Conservation (phyloP, 768 basidiomycete species). For the Boletus rubescentipes region DNA sequence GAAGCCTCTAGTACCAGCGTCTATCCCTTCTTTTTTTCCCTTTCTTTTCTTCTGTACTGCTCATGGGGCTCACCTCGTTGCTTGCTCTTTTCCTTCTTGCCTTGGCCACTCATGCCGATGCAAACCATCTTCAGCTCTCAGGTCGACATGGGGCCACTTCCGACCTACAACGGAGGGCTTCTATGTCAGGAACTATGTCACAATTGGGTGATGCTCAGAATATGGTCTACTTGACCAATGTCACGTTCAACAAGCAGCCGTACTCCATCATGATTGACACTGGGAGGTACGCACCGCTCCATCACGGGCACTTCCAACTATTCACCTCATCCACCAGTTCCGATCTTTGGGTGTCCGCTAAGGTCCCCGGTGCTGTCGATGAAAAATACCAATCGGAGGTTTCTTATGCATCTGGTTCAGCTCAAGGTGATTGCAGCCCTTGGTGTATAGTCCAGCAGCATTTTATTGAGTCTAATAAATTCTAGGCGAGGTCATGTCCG, state of each 20-base stretch:
- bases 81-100: conserved; percentile 12
- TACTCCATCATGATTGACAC: conserved; percentile 44
- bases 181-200: conserved; percentile 27
- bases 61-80: conserved; percentile 12
- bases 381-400: conserved; percentile 42
- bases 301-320: neutral
- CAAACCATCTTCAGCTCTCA: conserved; percentile 14
- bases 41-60: neutral
- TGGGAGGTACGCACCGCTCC: conserved; percentile 37
- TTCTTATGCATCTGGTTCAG: conserved; percentile 54
- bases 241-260: conserved; percentile 37
- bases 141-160: conserved; percentile 12
- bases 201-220: conserved; percentile 32
- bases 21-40: neutral
- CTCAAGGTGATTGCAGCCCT: conserved; percentile 38
- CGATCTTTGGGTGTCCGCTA: conserved; percentile 59
- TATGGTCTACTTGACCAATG: conserved; percentile 37
- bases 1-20: neutral
- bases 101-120: conserved; percentile 2
- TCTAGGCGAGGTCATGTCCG: conserved; percentile 31
- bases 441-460: neutral
- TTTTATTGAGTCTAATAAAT: neutral
- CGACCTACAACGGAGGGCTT: conserved; percentile 24
- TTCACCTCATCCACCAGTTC: conserved; percentile 43
- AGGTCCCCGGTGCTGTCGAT: conserved; percentile 38